Evolutionary conservation across 1,139 yeast genomes (phyloP).

Genomic region (Meyerozyma smithsonii): DNA sequence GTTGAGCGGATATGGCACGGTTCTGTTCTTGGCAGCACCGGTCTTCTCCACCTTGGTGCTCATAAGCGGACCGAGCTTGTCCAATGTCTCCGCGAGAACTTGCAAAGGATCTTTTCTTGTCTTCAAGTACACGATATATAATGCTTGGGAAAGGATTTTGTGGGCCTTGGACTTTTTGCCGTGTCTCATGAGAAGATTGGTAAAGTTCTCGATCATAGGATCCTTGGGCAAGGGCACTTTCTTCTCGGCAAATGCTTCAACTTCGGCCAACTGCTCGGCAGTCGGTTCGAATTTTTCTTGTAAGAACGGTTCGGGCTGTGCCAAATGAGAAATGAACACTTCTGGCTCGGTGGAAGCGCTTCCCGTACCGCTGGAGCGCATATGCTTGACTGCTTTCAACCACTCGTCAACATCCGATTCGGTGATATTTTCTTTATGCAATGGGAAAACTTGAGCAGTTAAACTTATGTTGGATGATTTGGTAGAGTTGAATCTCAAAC

Average conservation of each 20-base stretch:
- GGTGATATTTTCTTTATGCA: conserved; percentile 31
- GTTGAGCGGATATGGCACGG: conserved; percentile 79
- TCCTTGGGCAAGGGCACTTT: conserved; percentile 64
- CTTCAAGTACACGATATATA: conserved; percentile 72
- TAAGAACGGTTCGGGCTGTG: conserved; percentile 19
- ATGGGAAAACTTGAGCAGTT: conserved; percentile 36
- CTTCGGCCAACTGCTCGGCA: conserved; percentile 54
- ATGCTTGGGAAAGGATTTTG: conserved; percentile 67
- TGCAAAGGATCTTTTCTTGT: conserved; percentile 73
- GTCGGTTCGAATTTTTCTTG: conserved; percentile 49
- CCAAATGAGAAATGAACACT: conserved; percentile 32
- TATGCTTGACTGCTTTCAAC: conserved; percentile 54
- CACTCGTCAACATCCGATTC: conserved; percentile 66
- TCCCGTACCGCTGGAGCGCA: conserved; percentile 42
- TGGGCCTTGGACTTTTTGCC: conserved; percentile 86
- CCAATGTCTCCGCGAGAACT: conserved; percentile 69
- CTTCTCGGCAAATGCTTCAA: conserved; percentile 42
- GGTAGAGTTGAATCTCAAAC: conserved; percentile 13
- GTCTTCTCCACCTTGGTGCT: conserved; percentile 74
- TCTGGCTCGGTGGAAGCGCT: conserved; percentile 37
- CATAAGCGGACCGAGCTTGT: conserved; percentile 81
- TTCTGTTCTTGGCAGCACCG: conserved; percentile 77
- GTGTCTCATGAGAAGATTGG: conserved; percentile 86
- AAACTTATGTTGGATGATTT: conserved; percentile 14
- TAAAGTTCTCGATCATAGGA: conserved; percentile 69